phyloP scores from a whole-genome alignment of 164 flowering plant genomes.

The Aristolochia contorta region DNA sequence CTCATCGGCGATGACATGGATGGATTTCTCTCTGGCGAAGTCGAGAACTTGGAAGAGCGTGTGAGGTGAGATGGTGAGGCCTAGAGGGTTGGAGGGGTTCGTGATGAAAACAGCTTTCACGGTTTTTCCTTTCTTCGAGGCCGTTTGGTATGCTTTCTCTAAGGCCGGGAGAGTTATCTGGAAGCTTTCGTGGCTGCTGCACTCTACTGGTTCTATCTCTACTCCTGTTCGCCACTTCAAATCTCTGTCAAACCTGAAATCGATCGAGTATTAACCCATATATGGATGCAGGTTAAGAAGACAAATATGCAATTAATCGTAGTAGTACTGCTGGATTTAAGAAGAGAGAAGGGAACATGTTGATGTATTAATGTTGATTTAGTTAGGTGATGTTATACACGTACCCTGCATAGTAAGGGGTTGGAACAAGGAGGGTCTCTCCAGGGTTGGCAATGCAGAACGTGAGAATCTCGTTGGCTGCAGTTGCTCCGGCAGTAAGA shows the following conservation, averaged over 20 bases:
- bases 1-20: conserved; percentile 69
- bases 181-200: conserved; percentile 58
- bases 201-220: conserved; percentile 62
- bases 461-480: conserved; percentile 28
- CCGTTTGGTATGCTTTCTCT: conserved; percentile 54
- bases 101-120: conserved; percentile 60
- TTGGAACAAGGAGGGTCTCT: conserved; percentile 56
- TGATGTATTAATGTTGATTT: background rate
- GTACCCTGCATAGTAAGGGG: conserved; percentile 78
- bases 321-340: too few species aligned
- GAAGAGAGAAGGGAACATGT: too few species aligned
- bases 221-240: conserved; percentile 56
- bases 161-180: conserved; percentile 33
- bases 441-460: conserved; percentile 70
- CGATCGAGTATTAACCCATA: too few species aligned
- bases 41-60: conserved; percentile 38
- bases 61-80: conserved; percentile 13
- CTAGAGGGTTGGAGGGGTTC: conserved; percentile 73
- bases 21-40: conserved; percentile 64
- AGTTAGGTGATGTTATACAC: background rate
- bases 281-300: too few species aligned
- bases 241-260: conserved; percentile 71
- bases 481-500: conserved; percentile 10
- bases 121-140: conserved; percentile 34
- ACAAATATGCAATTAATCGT: too few species aligned